phyloP scores from a whole-genome alignment of 2,329 filamentous ascomycete genomes.

The Albophoma yamanashiensis region DNA sequence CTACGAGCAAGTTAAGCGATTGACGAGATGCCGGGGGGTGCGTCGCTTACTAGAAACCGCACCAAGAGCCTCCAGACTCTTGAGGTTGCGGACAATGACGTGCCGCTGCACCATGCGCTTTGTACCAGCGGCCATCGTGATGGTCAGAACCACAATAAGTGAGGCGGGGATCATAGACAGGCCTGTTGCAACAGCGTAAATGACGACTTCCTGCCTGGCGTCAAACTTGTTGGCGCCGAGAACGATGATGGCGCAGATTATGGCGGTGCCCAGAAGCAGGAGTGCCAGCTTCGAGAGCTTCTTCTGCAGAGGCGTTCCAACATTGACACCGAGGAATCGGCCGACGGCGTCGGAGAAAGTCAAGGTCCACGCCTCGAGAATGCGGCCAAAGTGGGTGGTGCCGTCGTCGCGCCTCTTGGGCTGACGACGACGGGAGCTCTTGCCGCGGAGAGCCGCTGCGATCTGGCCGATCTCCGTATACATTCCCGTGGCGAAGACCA shows the following conservation, averaged over 20 bases:
- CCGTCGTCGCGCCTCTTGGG: conserved; percentile 34
- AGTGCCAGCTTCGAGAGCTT: conserved; percentile 61
- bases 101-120: conserved; percentile 42
- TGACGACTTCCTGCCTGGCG: conserved; percentile 26
- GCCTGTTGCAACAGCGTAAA: conserved; percentile 33
- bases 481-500: conserved; percentile 52
- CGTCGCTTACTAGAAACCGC: conserved; percentile 33
- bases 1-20: conserved; percentile 15
- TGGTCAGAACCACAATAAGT: conserved; percentile 42
- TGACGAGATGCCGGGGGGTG: conserved; percentile 1
- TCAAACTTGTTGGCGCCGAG: conserved; percentile 30
- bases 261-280: conserved; percentile 51
- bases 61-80: conserved; percentile 41
- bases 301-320: conserved; percentile 59
- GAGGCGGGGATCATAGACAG: conserved; percentile 41
- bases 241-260: conserved; percentile 33
- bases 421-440: conserved; percentile 21
- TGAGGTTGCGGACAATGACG: conserved; percentile 41
- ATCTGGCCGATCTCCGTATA: conserved; percentile 53
- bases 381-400: conserved; percentile 18
- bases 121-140: conserved; percentile 47
- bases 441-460: conserved; percentile 33
- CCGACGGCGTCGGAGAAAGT: conserved; percentile 25
- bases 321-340: conserved; percentile 36
- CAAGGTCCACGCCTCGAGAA: conserved; percentile 24